A percentile compares a stretch with the other conserved stretches of the same genome.
Conservation (phyloP, 768 basidiomycete genomes). For the Leucogyrophana mollusca region DNA sequence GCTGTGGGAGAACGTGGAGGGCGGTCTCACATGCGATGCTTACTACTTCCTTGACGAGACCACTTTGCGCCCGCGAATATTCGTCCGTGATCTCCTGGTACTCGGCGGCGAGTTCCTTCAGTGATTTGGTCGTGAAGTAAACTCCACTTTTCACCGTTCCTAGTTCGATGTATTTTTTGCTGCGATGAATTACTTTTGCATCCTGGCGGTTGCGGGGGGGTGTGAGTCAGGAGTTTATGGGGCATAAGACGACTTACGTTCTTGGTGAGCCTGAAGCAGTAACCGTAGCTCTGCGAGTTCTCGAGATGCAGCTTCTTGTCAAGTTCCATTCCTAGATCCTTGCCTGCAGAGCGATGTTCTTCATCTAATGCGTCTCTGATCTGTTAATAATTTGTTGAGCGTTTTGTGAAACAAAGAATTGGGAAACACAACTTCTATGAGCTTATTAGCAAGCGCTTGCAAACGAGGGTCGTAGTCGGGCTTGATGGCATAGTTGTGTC, state of each 20-base stretch:
- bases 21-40: slow-evolving; percentile 75
- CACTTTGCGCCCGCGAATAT: slow-evolving; percentile 76
- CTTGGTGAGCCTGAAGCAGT: slow-evolving; percentile 91
- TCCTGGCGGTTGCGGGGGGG: slow-evolving; percentile 53
- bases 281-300: slow-evolving; percentile 84
- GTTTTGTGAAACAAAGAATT: not conserved
- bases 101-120: slow-evolving; percentile 73
- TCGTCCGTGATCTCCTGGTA: slow-evolving; percentile 63
- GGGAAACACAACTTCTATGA: slow-evolving; percentile 47
- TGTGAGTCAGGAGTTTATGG: not conserved
- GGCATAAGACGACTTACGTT: slow-evolving; percentile 51
- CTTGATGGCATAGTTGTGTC: slow-evolving; percentile 88
- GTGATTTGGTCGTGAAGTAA: slow-evolving; percentile 78
- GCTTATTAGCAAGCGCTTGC: slow-evolving; percentile 61
- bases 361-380: slow-evolving; percentile 78
- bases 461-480: slow-evolving; percentile 85
- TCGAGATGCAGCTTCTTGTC: slow-evolving; percentile 97
- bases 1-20: not conserved
- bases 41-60: slow-evolving; percentile 90
- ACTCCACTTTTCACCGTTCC: slow-evolving; percentile 83
- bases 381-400: no score
- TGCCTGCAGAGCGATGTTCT: slow-evolving; percentile 71
- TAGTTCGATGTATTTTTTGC: slow-evolving; percentile 77
- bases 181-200: slow-evolving; percentile 61
- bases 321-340: slow-evolving; percentile 75